Conservation (phyloP, 495 filamentous ascomycete species). For the Daldinia grandis region DNA sequence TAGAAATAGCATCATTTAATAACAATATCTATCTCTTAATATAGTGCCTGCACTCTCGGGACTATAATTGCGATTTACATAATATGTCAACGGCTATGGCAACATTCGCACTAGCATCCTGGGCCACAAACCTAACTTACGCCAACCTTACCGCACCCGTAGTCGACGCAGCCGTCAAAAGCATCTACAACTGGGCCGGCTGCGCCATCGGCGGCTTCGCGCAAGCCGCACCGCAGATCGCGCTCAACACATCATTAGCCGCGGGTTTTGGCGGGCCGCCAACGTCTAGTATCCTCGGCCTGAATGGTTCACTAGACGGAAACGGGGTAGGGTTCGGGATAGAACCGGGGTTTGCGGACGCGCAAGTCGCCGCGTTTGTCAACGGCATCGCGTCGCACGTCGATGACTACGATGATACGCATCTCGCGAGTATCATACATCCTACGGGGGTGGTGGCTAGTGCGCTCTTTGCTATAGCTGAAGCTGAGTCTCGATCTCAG, state of each 20-base stretch:
- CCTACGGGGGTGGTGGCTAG: constrained; percentile 61
- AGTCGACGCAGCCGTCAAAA: constrained; percentile 45
- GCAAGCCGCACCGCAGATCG: constrained; percentile 59
- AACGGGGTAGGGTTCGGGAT: background rate
- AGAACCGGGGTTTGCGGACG: constrained; percentile 46
- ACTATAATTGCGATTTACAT: background rate
- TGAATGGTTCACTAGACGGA: constrained; percentile 33
- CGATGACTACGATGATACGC: constrained; percentile 67
- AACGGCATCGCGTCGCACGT: constrained; percentile 65
- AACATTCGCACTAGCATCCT: constrained; percentile 50
- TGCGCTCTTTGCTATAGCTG: constrained; percentile 57
- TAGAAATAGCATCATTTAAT: too few relatives aligned
- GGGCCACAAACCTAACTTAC: constrained; percentile 50
- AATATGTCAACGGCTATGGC: constrained; percentile 45
- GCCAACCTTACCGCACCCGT: constrained; percentile 47
- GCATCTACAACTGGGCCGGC: constrained; percentile 63
- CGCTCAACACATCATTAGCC: constrained; percentile 43
- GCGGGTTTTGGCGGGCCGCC: constrained; percentile 56
- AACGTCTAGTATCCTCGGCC: constrained; percentile 55
- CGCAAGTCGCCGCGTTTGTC: constrained; percentile 61
- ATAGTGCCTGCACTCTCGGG: background rate
- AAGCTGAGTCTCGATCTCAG: constrained; percentile 23
- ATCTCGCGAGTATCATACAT: constrained; percentile 65
- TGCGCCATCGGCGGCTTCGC: constrained; percentile 59
- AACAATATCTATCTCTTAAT: background rate